Percentiles rank a stretch among this genome's conserved stretches.
phyloP scores from a whole-genome alignment of 805 yeast genomes.

The Zygosaccharomyces pseudorouxii region DNA sequence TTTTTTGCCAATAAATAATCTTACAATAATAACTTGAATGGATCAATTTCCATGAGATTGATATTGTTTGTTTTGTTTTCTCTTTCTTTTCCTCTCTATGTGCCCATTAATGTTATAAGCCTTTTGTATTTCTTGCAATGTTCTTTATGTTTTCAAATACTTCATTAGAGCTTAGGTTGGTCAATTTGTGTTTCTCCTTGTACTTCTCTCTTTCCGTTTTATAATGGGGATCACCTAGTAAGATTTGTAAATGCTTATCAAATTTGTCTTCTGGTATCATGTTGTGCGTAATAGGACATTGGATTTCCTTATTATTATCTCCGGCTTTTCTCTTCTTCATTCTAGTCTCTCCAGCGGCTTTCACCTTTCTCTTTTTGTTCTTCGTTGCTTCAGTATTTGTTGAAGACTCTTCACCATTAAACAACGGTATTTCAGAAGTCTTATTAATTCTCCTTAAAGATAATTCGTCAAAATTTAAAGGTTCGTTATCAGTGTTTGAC shows the following conservation, averaged over 20 bases:
- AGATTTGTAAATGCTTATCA: conserved; percentile 62
- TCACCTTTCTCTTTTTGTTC: conserved; percentile 55
- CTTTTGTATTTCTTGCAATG: conserved; percentile 29
- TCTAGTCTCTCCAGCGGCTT: conserved; percentile 69
- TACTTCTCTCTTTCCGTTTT: conserved; percentile 58
- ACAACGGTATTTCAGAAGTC: neutral
- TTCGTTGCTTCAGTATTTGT: conserved; percentile 4
- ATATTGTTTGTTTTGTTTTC: neutral
- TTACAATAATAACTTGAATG: no score
- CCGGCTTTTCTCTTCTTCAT: conserved; percentile 21
- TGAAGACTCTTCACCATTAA: neutral
- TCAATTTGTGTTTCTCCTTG: conserved; percentile 49
- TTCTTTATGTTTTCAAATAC: conserved; percentile 59
- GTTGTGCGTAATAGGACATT: conserved; percentile 77
- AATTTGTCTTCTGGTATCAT: conserved; percentile 65
- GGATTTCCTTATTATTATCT: conserved; percentile 39
- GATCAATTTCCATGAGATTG: no score
- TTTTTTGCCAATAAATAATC: no score
- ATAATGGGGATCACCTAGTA: conserved; percentile 74
- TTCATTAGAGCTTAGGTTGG: conserved; percentile 51
- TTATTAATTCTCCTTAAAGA: conserved; percentile 11
- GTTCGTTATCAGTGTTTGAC: conserved; percentile 52
- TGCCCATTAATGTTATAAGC: neutral
- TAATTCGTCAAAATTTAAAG: conserved; percentile 43
- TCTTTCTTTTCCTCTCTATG: neutral